phyloP scores from a whole-genome alignment of 495 filamentous ascomycete species.

The Neurospora sp. region DNA sequence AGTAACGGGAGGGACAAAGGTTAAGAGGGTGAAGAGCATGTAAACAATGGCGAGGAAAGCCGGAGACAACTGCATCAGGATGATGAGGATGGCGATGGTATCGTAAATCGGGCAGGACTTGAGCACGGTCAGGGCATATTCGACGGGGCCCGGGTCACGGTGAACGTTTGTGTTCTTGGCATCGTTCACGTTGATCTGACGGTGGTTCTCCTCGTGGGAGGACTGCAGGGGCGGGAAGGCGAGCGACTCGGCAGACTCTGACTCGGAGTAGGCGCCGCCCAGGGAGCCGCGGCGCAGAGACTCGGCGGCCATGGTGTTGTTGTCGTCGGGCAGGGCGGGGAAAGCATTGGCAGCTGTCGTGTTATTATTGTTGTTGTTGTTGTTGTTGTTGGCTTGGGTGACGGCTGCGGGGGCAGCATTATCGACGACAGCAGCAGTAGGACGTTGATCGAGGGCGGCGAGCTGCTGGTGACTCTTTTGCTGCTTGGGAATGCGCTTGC shows the following conservation, averaged over 20 bases:
- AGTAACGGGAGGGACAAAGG: conserved; percentile 73
- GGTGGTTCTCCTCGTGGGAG: conserved; percentile 38
- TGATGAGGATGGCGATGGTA: conserved; percentile 95
- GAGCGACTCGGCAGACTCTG: conserved; percentile 38
- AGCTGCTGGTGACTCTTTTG: conserved; percentile 39
- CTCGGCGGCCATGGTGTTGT: conserved; percentile 29
- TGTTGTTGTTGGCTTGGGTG: conserved; percentile 5
- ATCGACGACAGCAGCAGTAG: conserved; percentile 17
- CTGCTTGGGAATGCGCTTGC: conserved; percentile 57
- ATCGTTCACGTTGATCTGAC: conserved; percentile 54
- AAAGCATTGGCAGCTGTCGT: conserved; percentile 20
- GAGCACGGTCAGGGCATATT: conserved; percentile 75
- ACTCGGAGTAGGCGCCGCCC: conserved; percentile 34
- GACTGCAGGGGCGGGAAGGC: conserved; percentile 24
- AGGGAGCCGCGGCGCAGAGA: conserved; percentile 34
- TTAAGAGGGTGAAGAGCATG: conserved; percentile 84
- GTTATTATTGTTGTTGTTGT: not conserved
- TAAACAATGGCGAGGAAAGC: conserved; percentile 85
- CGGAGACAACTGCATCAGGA: conserved; percentile 91
- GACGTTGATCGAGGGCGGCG: conserved; percentile 16
- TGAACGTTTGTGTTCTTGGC: conserved; percentile 57
- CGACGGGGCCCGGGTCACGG: conserved; percentile 53
- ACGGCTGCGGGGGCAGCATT: conserved; percentile 27
- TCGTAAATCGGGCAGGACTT: conserved; percentile 85
- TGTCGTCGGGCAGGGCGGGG: conserved; percentile 27